phyloP scores from a whole-genome alignment of 192 early-diverging fungal species.

The Coemansia sp. region DNA sequence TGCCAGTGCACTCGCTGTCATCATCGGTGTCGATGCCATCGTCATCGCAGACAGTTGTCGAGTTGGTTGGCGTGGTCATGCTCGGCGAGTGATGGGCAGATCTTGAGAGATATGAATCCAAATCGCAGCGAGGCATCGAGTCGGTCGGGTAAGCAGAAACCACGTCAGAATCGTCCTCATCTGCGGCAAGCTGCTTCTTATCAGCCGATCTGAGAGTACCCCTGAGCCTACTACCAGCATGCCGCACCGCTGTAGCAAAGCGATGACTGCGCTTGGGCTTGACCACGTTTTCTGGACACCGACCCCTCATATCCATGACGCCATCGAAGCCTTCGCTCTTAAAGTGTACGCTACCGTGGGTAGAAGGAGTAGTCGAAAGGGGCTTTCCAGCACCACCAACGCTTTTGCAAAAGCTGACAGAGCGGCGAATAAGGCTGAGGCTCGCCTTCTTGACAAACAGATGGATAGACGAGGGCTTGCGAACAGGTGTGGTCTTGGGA shows the following conservation, averaged over 20 bases:
- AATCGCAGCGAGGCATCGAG: constrained; percentile 24
- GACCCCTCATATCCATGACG: not conserved
- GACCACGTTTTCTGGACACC: not conserved
- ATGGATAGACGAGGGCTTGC: constrained; percentile 42
- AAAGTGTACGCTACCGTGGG: not conserved
- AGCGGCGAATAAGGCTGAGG: constrained; percentile 41
- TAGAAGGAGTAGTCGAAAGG: not conserved
- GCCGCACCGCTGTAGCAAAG: constrained; percentile 30
- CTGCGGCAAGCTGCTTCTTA: not conserved
- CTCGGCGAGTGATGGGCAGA: constrained; percentile 40
- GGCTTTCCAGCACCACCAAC: constrained; percentile 16
- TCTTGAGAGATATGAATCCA: constrained; percentile 40
- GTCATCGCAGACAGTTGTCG: constrained; percentile 6
- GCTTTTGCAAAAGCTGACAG: constrained; percentile 47
- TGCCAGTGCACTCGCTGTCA: constrained; percentile 3
- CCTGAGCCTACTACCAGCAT: constrained; percentile 25
- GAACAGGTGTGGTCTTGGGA: constrained; percentile 12
- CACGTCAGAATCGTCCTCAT: constrained; percentile 25
- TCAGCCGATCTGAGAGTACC: constrained; percentile 9
- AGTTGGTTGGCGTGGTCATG: constrained; percentile 11
- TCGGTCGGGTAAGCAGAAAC: constrained; percentile 50
- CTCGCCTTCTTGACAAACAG: constrained; percentile 48
- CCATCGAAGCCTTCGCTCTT: constrained; percentile 7
- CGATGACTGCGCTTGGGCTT: constrained; percentile 26
- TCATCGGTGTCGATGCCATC: constrained; percentile 7